Evolutionary conservation across 2,329 filamentous ascomycete species (phyloP), one percentile per base, ranked within the genome.

Genomic region (Hypoxylon sp.): DNA sequence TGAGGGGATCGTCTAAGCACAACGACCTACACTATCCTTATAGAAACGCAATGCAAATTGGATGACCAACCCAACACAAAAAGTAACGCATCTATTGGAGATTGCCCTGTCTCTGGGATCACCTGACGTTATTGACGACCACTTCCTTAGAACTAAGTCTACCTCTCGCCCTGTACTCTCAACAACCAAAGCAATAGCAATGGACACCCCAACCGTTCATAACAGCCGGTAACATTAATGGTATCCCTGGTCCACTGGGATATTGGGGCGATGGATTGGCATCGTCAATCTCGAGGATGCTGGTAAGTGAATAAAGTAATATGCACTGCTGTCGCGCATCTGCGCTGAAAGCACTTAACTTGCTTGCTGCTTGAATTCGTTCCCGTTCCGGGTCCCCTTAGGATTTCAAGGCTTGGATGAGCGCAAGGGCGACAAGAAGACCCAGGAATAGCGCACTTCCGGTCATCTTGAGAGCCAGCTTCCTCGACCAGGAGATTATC

Each of bases 381-480:
- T 19, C n/a, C 2, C 35, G 11, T n/a, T 42, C n/a, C 39, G 2
- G n/a, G 6, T 2, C 0, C 17, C 39, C 39, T 42, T 42, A 42
- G n/a, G 39, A 42, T 10, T n/a, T 42, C n/a, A 42, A 42, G 7
- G 39, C 39, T 6, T 42, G 39, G 7, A 42, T 42, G 6, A 42
- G 39, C n/a, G 50, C 50, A 10, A 52, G 50, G n/a, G 31, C 29
- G 15, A 42, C 17, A 15, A 60, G 11, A 15, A 60, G 7, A n/a
- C 60, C 60, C 21, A 62, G 35, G 44, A 62, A 56, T n/a, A 62
- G 51, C 10, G 60, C 39, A 15, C 31, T 39, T 8, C 52, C 60
- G 17, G 51, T 19, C 31, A 62, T 42, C 21, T 48, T 56, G 13
- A 62, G 42, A 21, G 24, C 52, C 13, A 51, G 44, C 15, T n/a